Percentiles rank a stretch among this genome's conserved stretches.
Conservation (phyloP, 768 basidiomycete genomes). For the Lactarius sp. region DNA sequence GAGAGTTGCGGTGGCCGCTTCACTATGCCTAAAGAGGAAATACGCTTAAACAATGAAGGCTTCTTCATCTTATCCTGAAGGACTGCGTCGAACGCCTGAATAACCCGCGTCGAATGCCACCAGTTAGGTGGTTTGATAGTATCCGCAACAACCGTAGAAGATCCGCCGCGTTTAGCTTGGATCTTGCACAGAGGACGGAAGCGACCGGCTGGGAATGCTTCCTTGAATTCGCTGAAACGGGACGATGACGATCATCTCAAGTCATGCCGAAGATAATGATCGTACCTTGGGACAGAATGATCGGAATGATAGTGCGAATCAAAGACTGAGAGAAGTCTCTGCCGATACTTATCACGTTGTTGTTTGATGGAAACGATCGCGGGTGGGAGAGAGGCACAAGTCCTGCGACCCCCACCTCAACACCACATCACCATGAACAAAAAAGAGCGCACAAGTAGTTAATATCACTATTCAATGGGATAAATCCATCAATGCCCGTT, state of each 20-base stretch:
- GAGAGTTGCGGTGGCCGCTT: slow-evolving; percentile 63
- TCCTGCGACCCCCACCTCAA: slow-evolving; percentile 37
- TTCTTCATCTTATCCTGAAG: slow-evolving; percentile 90
- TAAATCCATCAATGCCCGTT: neutral
- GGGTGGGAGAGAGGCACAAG: slow-evolving; percentile 72
- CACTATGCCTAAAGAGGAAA: slow-evolving; percentile 68
- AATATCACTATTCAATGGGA: slow-evolving; percentile 53
- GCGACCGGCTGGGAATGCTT: slow-evolving; percentile 88
- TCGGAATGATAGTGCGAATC: slow-evolving; percentile 88
- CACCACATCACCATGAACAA: slow-evolving; percentile 14
- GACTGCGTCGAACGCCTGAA: slow-evolving; percentile 85
- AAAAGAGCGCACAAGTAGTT: slow-evolving; percentile 60
- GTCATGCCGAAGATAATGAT: neutral
- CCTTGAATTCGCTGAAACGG: slow-evolving; percentile 75
- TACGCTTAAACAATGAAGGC: slow-evolving; percentile 80
- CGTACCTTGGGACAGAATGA: slow-evolving; percentile 69
- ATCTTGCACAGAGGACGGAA: slow-evolving; percentile 91
- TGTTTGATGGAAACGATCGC: slow-evolving; percentile 72
- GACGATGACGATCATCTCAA: neutral
- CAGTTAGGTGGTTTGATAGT: slow-evolving; percentile 87
- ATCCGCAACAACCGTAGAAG: slow-evolving; percentile 80
- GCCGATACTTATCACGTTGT: slow-evolving; percentile 76
- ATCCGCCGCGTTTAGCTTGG: slow-evolving; percentile 74
- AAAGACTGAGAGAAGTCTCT: slow-evolving; percentile 69
- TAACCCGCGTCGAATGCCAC: slow-evolving; percentile 91